Evolutionary conservation across 2,329 filamentous ascomycete species (phyloP).

Genomic region (Fusarium duplospermum): DNA sequence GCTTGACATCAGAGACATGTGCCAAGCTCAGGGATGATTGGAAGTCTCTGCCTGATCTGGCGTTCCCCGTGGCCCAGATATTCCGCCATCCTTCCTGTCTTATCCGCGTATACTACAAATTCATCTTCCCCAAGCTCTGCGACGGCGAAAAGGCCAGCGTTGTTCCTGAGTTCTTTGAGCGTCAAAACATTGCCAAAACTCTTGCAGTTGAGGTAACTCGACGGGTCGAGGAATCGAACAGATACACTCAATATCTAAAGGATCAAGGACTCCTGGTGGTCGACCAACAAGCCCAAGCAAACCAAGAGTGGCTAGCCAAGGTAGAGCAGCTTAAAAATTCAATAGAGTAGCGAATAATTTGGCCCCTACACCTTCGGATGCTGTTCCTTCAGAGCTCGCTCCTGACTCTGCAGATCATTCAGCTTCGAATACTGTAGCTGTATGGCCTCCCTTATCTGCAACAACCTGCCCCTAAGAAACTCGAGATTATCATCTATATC

Average conservation of each 20-base stretch:
- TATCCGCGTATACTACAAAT: constrained; percentile 17
- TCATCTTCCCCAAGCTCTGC: constrained; percentile 12
- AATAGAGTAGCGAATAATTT: too few relatives aligned
- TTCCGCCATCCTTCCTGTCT: constrained; percentile 20
- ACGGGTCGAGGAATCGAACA: constrained; percentile 8
- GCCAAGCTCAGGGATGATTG: constrained; percentile 9
- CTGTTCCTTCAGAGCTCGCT: too few relatives aligned
- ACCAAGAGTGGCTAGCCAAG: neutral
- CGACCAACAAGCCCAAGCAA: constrained; percentile 1
- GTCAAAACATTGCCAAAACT: too few relatives aligned
- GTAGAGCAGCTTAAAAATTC: too few relatives aligned
- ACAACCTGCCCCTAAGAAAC: too few relatives aligned
- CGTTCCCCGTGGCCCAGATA: constrained; percentile 16
- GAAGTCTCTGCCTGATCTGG: neutral
- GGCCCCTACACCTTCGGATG: too few relatives aligned
- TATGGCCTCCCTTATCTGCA: too few relatives aligned
- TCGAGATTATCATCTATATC: neutral
- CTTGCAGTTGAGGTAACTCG: too few relatives aligned
- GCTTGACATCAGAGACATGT: constrained; percentile 2
- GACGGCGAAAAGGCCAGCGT: neutral
- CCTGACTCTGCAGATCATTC: too few relatives aligned
- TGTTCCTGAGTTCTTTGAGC: constrained; percentile 1
- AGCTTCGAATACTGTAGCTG: too few relatives aligned
- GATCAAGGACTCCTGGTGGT: constrained; percentile 10
- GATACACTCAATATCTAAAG: constrained; percentile 24